phyloP scores from a whole-genome alignment of 495 filamentous ascomycete genomes.

The Penicillium lagena region DNA sequence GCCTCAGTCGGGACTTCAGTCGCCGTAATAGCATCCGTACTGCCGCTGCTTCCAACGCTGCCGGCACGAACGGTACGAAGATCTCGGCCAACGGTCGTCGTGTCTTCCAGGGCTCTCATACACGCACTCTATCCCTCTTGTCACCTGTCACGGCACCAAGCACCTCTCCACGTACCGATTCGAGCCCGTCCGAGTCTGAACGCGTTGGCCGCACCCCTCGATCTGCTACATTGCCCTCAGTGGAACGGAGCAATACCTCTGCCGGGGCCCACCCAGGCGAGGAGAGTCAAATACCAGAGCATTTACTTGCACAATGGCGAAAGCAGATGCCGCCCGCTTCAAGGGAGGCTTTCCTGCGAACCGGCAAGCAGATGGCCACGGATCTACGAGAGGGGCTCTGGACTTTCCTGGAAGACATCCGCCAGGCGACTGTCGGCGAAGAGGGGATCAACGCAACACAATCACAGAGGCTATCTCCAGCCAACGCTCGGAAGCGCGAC shows the following conservation, averaged over 20 bases:
- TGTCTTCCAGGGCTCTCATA: constrained; percentile 69
- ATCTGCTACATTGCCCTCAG: constrained; percentile 41
- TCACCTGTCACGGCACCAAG: constrained; percentile 48
- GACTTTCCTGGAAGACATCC: constrained; percentile 93
- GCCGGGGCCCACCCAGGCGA: constrained; percentile 14
- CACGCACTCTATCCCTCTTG: constrained; percentile 74
- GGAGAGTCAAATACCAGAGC: constrained; percentile 23
- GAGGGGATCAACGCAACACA: constrained; percentile 64
- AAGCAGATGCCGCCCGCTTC: constrained; percentile 40
- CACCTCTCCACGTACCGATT: neutral
- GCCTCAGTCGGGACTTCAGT: constrained; percentile 43
- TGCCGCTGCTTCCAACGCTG: constrained; percentile 5
- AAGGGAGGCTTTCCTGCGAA: constrained; percentile 53
- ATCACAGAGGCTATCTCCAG: constrained; percentile 24
- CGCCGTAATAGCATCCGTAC: constrained; percentile 39
- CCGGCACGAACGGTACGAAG: constrained; percentile 16
- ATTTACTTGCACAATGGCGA: constrained; percentile 32
- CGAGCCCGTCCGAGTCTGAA: constrained; percentile 12
- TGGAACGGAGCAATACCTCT: constrained; percentile 24
- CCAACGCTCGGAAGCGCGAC: constrained; percentile 23
- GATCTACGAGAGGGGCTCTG: constrained; percentile 87
- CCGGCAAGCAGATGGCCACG: constrained; percentile 80
- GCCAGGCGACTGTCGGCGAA: constrained; percentile 92
- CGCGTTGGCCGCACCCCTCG: constrained; percentile 37
- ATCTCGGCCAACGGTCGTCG: constrained; percentile 45